Base-by-base conservation (phyloP, 352 stramenopile genomes). In the Pythium guiyangense region DNA sequence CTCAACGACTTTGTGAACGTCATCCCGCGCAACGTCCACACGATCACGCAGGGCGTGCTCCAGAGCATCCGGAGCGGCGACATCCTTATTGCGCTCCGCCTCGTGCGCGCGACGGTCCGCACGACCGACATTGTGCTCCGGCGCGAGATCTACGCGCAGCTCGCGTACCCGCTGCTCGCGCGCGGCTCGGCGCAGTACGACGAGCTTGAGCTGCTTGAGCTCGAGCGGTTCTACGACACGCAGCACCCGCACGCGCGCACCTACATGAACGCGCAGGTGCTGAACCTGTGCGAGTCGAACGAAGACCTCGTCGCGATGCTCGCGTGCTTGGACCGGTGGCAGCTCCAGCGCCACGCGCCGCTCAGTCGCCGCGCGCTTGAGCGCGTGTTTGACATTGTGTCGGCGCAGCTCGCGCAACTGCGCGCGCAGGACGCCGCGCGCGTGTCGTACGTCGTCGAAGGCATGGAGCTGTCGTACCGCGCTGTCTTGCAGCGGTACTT, bases 271-370 rank as follows among this genome's bases (percentile, higher is more conserved):
- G 64, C 79, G 12, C 67, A 88, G 42, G 60, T 90, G 20, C 46
- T 90, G n/a, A 86, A 88, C 48, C 65, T 88, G 22, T 90, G 79
- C 44, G 73, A 85, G 43, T 79, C 75, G 2, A 84, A 83, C 49
- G 63, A 84, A 35, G 77, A 90, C 27, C 57, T 90, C 22, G 69
- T 65, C 26, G 86, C 77, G 3, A 71, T 84, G 70, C 45, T 90
- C 4, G 66, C 75, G 37, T 82, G 75, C 34, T 53, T 90, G 20
- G 75, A 90, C 44, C 73, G 77, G 22, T 88, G 74, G 73, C 74
- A 86, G 22, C 60, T 47, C n/a, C 72, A 79, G 52, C 54, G 64
- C 34, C 55, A 52, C n/a, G 64, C 57, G 18, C 51, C 59, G 6
- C 56, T 87, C 39, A 90, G 79, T 66, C 73, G 71, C 17, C 66